Base-by-base conservation (phyloP, 306 rosid genomes). In the Arachis hypogaea region DNA sequence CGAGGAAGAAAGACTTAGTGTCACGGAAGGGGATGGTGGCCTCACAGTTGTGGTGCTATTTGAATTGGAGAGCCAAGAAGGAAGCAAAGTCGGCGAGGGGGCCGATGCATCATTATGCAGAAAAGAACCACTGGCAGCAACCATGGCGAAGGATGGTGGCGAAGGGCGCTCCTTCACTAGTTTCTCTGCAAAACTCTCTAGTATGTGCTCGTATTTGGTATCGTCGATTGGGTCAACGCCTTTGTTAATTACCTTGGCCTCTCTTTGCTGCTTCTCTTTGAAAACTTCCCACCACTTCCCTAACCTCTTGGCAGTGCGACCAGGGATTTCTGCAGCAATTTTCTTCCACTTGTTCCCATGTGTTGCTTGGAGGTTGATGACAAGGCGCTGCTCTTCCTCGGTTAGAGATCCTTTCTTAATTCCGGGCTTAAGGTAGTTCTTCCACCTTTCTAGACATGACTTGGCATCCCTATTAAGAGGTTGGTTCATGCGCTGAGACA, bases 251-350 rank as follows among this genome's bases (percentile, higher is more conserved):
- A 83, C 95, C 63, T 86, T 89, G 18, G 87, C 85, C 79, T 87
- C 96, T 71, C 90, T 89, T 72, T 84, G 91, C 71, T 92, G 93
- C 82, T 89, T 92, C 76, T 89, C 97, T 59, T 87, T 87, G 84
- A 91, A 88, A 7, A 91, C 95, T 82, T 91, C 97, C 97, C 97
- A 91, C 95, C 97, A 91, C 95, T 91, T 91, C 28, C 97, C 97
- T 71, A 88, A 68, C 66, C 97, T 85, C 84, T 91, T 91, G 5
- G 97, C 96, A 14, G 97, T 92, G 10, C 93, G 89, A 60, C 97
- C 97, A 0, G 92, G 93, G 67, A 92, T 91, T 86, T 87, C 91
- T 1, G 96, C 89, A 0, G 97, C 96, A 0, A 89, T 92, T 84
- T 86, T 87, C 91, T 92, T 92, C 97, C 97, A 87, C 71, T 92